Percentiles rank a stretch among this genome's conserved stretches.
These are phyloP conservation scores for Ophiostoma angusticollis DNA, from an alignment of 2,329 filamentous ascomycete species.

Conservation along the genomic window DNA sequence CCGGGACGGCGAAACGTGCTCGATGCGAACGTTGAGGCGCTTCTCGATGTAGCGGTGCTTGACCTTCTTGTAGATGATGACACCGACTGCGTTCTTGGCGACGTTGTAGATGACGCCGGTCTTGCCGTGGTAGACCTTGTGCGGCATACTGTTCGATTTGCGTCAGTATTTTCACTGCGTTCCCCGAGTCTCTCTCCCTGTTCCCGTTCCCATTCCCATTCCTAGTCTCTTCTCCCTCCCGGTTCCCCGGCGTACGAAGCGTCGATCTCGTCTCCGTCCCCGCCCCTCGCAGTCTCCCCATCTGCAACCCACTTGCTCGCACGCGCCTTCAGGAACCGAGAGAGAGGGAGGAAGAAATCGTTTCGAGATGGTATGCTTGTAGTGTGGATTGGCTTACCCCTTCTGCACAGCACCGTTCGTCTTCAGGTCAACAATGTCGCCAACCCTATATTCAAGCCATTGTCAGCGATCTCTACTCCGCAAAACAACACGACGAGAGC, in stretches of 20 bases:
- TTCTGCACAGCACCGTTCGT: constrained; percentile 97
- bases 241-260: neutral
- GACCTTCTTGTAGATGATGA: constrained; percentile 99
- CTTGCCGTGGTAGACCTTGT: constrained; percentile 99
- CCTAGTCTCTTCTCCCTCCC: neutral
- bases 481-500: neutral
- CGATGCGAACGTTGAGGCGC: constrained; percentile 97
- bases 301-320: too few species aligned
- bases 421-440: constrained; percentile 98
- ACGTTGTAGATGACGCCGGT: constrained; percentile 98
- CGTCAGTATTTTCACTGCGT: constrained; percentile 18
- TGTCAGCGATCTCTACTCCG: constrained; percentile 13
- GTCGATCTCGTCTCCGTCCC: neutral
- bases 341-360: too few species aligned
- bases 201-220: constrained; percentile 1
- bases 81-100: constrained; percentile 91
- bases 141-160: constrained; percentile 62
- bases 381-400: constrained; percentile 71
- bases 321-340: too few species aligned
- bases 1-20: constrained; percentile 90
- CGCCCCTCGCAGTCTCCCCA: too few species aligned
- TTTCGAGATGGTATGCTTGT: too few species aligned
- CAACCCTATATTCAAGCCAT: constrained; percentile 51
- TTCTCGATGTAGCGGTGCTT: constrained; percentile 99
- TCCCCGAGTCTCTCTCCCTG: neutral